A percentile compares a stretch with the other conserved stretches of the same genome.
Conservation (phyloP, 2,329 filamentous ascomycete species). For the Emericellopsis cladophorae region DNA sequence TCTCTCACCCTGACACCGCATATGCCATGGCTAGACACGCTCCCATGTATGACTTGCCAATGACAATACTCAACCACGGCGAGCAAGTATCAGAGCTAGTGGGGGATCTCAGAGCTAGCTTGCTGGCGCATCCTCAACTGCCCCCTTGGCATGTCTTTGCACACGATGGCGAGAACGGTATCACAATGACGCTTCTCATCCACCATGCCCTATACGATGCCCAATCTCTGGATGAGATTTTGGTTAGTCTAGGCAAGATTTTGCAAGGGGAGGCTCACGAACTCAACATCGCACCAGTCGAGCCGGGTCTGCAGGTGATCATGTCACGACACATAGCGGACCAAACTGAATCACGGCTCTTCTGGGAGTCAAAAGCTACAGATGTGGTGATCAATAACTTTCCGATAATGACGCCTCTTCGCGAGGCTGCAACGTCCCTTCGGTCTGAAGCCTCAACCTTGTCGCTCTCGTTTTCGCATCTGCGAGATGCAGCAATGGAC, state of each 20-base stretch:
- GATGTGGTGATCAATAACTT: constrained; percentile 54
- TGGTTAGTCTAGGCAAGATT: constrained; percentile 39
- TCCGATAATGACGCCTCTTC: constrained; percentile 58
- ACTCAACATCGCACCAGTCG: constrained; percentile 10
- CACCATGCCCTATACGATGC: constrained; percentile 86
- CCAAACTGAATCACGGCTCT: constrained; percentile 26
- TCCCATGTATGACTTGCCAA: constrained; percentile 4
- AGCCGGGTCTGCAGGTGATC: constrained; percentile 26
- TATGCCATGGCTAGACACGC: constrained; percentile 65
- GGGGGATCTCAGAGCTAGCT: constrained; percentile 11
- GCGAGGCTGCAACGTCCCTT: constrained; percentile 19
- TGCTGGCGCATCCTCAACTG: constrained; percentile 30
- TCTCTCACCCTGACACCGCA: constrained; percentile 44
- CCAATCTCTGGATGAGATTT: constrained; percentile 51
- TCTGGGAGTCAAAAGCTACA: constrained; percentile 50
- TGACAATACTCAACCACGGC: constrained; percentile 1
- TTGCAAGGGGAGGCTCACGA: constrained; percentile 8
- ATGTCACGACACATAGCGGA: constrained; percentile 17
- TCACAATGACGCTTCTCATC: constrained; percentile 34
- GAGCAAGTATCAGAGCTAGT: not conserved
- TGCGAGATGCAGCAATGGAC: constrained; percentile 44
- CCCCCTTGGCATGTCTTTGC: constrained; percentile 54
- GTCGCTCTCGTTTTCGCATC: constrained; percentile 25
- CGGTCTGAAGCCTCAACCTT: constrained; percentile 15
- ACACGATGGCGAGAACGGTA: constrained; percentile 11